Conservation (phyloP, 2,329 filamentous ascomycete species). For the Pseudogymnoascus sp. region DNA sequence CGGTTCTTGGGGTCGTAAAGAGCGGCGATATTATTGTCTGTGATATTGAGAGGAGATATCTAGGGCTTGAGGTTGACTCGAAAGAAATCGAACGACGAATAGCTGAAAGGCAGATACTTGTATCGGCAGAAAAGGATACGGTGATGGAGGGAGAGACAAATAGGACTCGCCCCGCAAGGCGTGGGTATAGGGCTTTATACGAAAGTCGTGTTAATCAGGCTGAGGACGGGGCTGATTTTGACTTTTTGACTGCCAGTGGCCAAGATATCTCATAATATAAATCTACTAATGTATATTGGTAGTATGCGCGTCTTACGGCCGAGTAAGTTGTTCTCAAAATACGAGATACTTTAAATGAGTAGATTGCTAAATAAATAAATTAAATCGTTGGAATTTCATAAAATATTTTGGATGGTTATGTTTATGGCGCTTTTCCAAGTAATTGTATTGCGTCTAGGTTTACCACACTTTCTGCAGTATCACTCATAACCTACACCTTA, state of each 20-base stretch:
- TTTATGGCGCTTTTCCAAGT: background rate
- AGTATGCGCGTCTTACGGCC: too few relatives aligned
- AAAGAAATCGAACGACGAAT: slow-evolving; percentile 19
- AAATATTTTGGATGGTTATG: background rate
- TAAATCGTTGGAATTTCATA: background rate
- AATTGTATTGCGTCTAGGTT: background rate
- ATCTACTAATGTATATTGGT: slow-evolving; percentile 29
- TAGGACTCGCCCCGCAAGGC: slow-evolving; percentile 27
- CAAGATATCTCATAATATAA: slow-evolving; percentile 28
- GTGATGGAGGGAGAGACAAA: slow-evolving; percentile 23
- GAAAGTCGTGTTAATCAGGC: slow-evolving; percentile 54
- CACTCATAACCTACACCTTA: background rate
- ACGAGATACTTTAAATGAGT: background rate
- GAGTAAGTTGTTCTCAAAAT: background rate
- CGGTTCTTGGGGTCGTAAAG: slow-evolving; percentile 40
- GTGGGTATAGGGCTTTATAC: slow-evolving; percentile 54
- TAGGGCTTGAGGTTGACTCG: slow-evolving; percentile 32
- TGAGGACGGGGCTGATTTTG: slow-evolving; percentile 53
- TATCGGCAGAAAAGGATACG: slow-evolving; percentile 16
- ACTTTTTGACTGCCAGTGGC: slow-evolving; percentile 47
- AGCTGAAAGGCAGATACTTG: slow-evolving; percentile 19
- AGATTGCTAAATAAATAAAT: background rate
- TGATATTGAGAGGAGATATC: slow-evolving; percentile 35
- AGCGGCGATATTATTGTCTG: slow-evolving; percentile 42
- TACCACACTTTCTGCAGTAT: background rate